Evolutionary conservation across 306 rosid species (phyloP).

Genomic region (Erythrophleum fordii): DNA sequence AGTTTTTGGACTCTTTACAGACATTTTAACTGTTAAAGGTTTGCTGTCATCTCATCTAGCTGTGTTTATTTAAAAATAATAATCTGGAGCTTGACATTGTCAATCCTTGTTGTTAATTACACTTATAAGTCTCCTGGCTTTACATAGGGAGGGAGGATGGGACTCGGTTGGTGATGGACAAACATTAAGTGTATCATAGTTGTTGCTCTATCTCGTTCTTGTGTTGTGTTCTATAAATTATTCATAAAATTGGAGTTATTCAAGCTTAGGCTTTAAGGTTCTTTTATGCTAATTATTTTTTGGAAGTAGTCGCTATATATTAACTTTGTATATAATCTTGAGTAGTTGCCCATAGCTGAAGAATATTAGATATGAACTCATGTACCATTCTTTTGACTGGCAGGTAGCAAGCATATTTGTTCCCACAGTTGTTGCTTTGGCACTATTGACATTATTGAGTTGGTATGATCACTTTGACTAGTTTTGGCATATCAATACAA

Average conservation of each 20-base stretch:
- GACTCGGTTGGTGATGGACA: conserved; percentile 13
- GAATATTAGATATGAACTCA: conserved; percentile 34
- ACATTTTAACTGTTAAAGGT: background rate
- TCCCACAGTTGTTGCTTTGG: conserved; percentile 79
- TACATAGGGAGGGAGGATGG: conserved; percentile 9
- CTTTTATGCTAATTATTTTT: conserved; percentile 4
- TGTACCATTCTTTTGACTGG: conserved; percentile 41
- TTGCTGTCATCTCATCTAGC: background rate
- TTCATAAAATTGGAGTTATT: conserved; percentile 22
- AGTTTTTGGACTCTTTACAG: background rate
- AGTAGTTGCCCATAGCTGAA: conserved; percentile 18
- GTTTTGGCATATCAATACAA: conserved; percentile 18
- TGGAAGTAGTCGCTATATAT: background rate
- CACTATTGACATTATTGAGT: conserved; percentile 72
- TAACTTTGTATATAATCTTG: background rate
- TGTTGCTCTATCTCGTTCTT: background rate
- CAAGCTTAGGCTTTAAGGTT: conserved; percentile 20
- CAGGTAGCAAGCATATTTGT: conserved; percentile 98
- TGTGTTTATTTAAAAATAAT: conserved; percentile 1
- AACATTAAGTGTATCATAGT: background rate
- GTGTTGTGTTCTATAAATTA: background rate
- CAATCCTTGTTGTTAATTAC: background rate
- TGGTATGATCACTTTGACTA: conserved; percentile 66
- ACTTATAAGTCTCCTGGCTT: background rate
- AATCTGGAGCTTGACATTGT: background rate